Percentiles rank a stretch among this genome's conserved stretches.
Conservation (phyloP, 139 green algal genomes). For the Coelastrella sp. region DNA sequence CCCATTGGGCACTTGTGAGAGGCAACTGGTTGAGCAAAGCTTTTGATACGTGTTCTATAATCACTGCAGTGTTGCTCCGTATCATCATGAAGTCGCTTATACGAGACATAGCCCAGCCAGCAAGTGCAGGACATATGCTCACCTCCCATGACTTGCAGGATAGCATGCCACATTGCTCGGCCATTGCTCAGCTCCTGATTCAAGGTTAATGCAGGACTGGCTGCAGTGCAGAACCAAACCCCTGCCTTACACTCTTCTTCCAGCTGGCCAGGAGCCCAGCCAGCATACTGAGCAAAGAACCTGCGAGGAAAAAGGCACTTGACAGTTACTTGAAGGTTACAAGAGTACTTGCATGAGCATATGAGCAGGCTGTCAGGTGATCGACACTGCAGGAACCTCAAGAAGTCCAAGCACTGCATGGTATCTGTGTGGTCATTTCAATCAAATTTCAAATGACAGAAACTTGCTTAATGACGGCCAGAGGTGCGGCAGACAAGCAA, state of each 20-base stretch:
- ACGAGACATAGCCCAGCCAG: background rate
- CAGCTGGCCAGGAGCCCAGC: slow-evolving; percentile 41
- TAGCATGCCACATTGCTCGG: slow-evolving; percentile 25
- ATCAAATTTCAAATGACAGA: too few relatives aligned
- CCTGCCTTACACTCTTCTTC: slow-evolving; percentile 34
- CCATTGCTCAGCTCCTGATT: slow-evolving; percentile 35
- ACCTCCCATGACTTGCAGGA: slow-evolving; percentile 45
- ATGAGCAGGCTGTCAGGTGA: too few relatives aligned
- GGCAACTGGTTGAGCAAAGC: background rate
- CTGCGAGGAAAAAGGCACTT: background rate
- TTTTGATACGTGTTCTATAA: too few relatives aligned
- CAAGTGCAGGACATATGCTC: background rate
- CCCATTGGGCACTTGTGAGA: background rate
- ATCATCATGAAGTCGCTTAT: too few relatives aligned
- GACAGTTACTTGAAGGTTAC: background rate
- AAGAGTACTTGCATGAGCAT: background rate
- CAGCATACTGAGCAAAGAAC: slow-evolving; percentile 48
- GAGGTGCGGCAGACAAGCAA: too few relatives aligned
- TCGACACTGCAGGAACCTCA: too few relatives aligned
- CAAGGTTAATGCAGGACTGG: slow-evolving; percentile 34
- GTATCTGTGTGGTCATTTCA: too few relatives aligned
- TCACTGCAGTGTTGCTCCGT: too few relatives aligned
- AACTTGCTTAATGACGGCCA: too few relatives aligned
- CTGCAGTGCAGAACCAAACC: slow-evolving; percentile 48
- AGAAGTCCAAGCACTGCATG: too few relatives aligned